Base-by-base conservation (phyloP, 805 yeast species). In the Pichia deserticola region DNA sequence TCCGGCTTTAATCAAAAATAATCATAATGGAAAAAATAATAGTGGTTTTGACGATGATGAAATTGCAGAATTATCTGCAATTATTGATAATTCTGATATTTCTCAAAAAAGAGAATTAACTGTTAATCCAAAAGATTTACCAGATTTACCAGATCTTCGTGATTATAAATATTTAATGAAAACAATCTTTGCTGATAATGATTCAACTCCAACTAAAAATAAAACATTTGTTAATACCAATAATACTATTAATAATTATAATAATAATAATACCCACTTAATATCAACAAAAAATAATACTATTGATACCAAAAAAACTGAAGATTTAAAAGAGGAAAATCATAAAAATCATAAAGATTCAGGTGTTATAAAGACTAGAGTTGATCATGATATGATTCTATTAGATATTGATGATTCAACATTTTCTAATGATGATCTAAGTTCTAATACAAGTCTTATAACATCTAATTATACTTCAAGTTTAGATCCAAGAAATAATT, bases 101-200 rank as follows among this genome's bases (percentile, higher is more conserved):
- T 29, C 53, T 29, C 35, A 37, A 29, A 40, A 49, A 28, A 47
- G 40, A 39, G 32, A 46, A 20, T 39, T 53, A 2, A 56, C 60
- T 0, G 45, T 55, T 13, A 61, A 59, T 38, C 62, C 64, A 5
- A 51, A 51, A 44, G 53, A 51, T 40, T 51, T 61, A 27, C 66
- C 67, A 3, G 54, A 57, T 9, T 44, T 63, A 28, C 66, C 65
- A 9, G 66, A 62, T 33, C 44, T 60, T 12, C 48, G 54, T 11
- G 69, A 65, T 44, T 65, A 61, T 47, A 63, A 57, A 37, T 64
- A 62, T 51, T 44, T 65, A 47, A 62, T 65, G 20, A 64, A 63
- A 40, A 60, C 66, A 2, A 64, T 65, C 4, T 65, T 65, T 52
- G 63, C 60, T 7, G 33, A 40, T 27, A 45, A 25, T 40, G 39